Base-by-base conservation (phyloP, 208 protist genomes). In the Sergeia podlipaevii region DNA sequence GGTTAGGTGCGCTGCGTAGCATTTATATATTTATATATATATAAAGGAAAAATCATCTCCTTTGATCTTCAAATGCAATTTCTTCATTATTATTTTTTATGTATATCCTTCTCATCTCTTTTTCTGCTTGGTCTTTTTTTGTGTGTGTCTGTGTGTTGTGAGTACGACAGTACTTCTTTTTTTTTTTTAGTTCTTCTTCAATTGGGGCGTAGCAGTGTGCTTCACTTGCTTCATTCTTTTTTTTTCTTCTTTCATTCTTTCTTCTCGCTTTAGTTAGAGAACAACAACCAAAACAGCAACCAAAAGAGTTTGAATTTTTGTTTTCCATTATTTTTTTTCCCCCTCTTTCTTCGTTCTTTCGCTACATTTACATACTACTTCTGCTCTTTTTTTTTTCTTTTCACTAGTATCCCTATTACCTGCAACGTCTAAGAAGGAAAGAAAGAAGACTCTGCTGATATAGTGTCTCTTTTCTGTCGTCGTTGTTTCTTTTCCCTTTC, bases 291-390 rank as follows among this genome's bases (percentile, higher is more conserved):
- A 3, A 37, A 56, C n/a, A 63, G 44, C n/a, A 57, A 27, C 26
- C 50, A 18, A 43, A 63, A 43, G 3, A 5, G 29, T 37, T 15
- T 39, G 48, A 10, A 24, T 41, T 6, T 41, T 18, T 54, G 20
- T 45, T 21, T 60, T 23, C 41, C 18, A 11, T 51, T 51, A 32
- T 51, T 17, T 32, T 51, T 51, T 29, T 30, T 51, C 34, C 26
- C 26, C 20, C 46, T n/a, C 27, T 51, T 51, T 51, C 8, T 51
- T 51, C 27, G 4, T 51, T 62, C 7, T 62, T 45, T 18, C 56
- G 62, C 41, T 26, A 52, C 38, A 50, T 32, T 4, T 20, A 50
- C 54, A 60, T 15, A 57, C 20, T 46, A 5, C 30, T 23, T 59
- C 51, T 51, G 6, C 39, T n/a, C 24, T 6, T 46, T 38, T 37